Evolutionary conservation across 306 rosid genomes (phyloP).

Genomic region (Dicorynia guianensis): DNA sequence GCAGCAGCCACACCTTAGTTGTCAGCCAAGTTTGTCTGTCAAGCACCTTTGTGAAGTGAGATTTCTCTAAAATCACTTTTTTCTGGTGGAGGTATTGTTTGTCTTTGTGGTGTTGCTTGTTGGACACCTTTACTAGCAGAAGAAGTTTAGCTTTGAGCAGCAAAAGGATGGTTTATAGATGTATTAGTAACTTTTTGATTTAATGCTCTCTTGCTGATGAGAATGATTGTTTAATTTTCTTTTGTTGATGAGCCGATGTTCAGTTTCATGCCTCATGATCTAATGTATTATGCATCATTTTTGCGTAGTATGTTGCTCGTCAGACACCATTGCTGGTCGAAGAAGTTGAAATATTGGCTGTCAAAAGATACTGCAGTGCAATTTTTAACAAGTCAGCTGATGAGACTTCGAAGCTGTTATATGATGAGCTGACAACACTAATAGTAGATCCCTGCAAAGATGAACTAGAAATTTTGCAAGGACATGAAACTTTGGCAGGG

Average conservation of each 20-base stretch:
- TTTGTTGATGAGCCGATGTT: slow-evolving; percentile 24
- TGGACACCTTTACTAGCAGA: slow-evolving; percentile 47
- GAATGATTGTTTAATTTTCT: slow-evolving; percentile 20
- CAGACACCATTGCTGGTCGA: slow-evolving; percentile 68
- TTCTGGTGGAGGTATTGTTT: slow-evolving; percentile 9
- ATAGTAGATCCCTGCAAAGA: slow-evolving; percentile 60
- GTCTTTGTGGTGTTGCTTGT: slow-evolving; percentile 2
- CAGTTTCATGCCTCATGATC: slow-evolving; percentile 14
- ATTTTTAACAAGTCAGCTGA: slow-evolving; percentile 41
- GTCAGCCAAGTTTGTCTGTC: slow-evolving; percentile 82
- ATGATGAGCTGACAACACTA: slow-evolving; percentile 46
- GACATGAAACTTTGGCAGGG: slow-evolving; percentile 71
- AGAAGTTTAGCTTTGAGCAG: slow-evolving; percentile 50
- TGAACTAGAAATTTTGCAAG: slow-evolving; percentile 71
- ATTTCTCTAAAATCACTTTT: slow-evolving; percentile 34
- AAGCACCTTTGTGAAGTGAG: slow-evolving; percentile 81
- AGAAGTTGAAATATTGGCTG: slow-evolving; percentile 75
- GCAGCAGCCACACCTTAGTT: slow-evolving; percentile 82
- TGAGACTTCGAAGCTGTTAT: slow-evolving; percentile 21
- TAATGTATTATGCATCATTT: slow-evolving; percentile 33
- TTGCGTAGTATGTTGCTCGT: slow-evolving; percentile 67
- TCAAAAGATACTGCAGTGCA: slow-evolving; percentile 48
- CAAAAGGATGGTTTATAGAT: slow-evolving; percentile 29
- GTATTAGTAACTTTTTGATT: not conserved
- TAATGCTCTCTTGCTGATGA: not conserved